Evolutionary conservation across 2,329 filamentous ascomycete genomes (phyloP).

Genomic region (Fusarium chaquense): DNA sequence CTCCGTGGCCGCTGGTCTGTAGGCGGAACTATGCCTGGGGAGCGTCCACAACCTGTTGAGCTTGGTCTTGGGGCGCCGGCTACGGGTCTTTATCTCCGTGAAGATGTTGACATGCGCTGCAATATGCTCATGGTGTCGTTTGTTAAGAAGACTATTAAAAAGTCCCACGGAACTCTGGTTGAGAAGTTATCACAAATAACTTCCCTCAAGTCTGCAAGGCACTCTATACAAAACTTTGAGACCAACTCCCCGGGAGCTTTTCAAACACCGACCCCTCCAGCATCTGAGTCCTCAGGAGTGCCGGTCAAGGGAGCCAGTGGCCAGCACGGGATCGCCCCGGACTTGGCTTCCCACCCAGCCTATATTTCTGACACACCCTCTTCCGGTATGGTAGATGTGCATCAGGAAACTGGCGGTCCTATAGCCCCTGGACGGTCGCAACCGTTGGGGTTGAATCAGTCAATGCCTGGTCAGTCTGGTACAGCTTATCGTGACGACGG

Average conservation of each 20-base stretch:
- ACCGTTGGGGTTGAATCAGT: slow-evolving; percentile 11
- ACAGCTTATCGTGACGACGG: slow-evolving; percentile 39
- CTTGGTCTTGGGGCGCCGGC: slow-evolving; percentile 73
- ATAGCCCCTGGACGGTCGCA: slow-evolving; percentile 11
- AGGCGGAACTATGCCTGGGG: slow-evolving; percentile 77
- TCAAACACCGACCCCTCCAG: slow-evolving; percentile 32
- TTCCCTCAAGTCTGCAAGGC: slow-evolving; percentile 29
- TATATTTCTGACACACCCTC: slow-evolving; percentile 27
- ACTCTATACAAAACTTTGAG: slow-evolving; percentile 34
- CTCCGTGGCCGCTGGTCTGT: slow-evolving; percentile 84
- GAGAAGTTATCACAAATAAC: slow-evolving; percentile 65
- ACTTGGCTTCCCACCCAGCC: slow-evolving; percentile 12
- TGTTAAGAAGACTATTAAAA: slow-evolving; percentile 85
- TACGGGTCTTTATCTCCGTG: slow-evolving; percentile 81
- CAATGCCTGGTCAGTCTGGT: slow-evolving; percentile 30
- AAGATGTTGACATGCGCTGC: slow-evolving; percentile 85
- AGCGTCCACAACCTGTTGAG: slow-evolving; percentile 74
- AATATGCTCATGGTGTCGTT: slow-evolving; percentile 81
- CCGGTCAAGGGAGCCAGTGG: slow-evolving; percentile 27
- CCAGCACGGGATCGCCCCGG: slow-evolving; percentile 21
- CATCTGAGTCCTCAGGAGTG: slow-evolving; percentile 28
- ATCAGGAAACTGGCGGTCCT: slow-evolving; percentile 18
- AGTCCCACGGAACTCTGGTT: slow-evolving; percentile 78
- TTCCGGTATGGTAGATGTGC: slow-evolving; percentile 16
- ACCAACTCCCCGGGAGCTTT: slow-evolving; percentile 15